Percentiles rank a stretch among this genome's conserved stretches.
Conservation (phyloP, 2,329 filamentous ascomycete species). For the Colletotrichum truncatum region DNA sequence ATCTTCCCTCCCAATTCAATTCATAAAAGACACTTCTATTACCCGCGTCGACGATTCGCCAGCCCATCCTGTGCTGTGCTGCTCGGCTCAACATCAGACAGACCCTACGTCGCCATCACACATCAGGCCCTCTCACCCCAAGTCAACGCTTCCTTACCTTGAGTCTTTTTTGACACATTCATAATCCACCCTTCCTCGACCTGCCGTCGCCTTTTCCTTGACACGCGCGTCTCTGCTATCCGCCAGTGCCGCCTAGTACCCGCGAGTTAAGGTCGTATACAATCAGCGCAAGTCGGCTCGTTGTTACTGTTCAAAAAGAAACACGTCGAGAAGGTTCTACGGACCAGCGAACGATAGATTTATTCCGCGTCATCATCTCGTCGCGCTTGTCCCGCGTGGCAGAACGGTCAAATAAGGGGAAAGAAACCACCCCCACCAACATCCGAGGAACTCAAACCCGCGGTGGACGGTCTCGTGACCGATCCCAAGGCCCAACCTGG, state of each 20-base stretch:
- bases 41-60: constrained; percentile 26
- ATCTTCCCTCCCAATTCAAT: constrained; percentile 27
- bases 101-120: constrained; percentile 29
- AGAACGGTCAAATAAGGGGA: background rate
- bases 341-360: background rate
- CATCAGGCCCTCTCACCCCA: constrained; percentile 26
- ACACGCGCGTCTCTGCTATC: constrained; percentile 17
- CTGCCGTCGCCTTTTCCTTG: background rate
- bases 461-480: constrained; percentile 40
- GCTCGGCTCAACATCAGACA: constrained; percentile 31
- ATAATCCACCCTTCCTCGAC: background rate
- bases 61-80: constrained; percentile 30
- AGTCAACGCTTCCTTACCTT: constrained; percentile 32
- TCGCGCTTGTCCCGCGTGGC: background rate
- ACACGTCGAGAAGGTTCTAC: background rate
- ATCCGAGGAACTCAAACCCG: background rate
- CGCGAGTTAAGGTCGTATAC: background rate
- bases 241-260: constrained; percentile 2
- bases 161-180: constrained; percentile 19
- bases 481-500: constrained; percentile 64
- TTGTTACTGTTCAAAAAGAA: background rate
- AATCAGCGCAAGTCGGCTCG: background rate
- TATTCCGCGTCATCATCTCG: background rate
- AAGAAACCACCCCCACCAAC: constrained; percentile 8
- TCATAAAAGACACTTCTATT: constrained; percentile 31